Evolutionary conservation across 2,329 filamentous ascomycete species (phyloP).

Genomic region (Amphichorda felina): DNA sequence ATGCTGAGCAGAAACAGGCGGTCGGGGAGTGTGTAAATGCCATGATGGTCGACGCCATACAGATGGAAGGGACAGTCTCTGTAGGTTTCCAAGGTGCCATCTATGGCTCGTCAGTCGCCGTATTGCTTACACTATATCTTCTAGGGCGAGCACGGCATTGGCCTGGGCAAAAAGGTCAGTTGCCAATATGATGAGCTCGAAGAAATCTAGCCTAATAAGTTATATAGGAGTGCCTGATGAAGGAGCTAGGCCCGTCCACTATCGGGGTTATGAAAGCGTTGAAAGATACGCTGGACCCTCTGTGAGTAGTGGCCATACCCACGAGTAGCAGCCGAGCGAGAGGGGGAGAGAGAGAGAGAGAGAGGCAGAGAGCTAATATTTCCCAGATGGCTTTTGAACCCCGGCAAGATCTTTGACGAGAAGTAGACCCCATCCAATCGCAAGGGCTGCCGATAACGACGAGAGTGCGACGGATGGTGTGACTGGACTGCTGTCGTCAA

Average conservation of each 20-base stretch:
- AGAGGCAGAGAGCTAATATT: too few relatives aligned
- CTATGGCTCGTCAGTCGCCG: too few relatives aligned
- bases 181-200: constrained; percentile 12
- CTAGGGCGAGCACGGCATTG: constrained; percentile 56
- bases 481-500: too few relatives aligned
- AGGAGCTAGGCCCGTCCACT: constrained; percentile 51
- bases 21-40: constrained; percentile 50
- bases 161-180: constrained; percentile 57
- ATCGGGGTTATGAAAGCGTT: constrained; percentile 56
- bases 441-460: too few relatives aligned
- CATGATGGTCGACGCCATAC: constrained; percentile 59
- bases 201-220: background rate
- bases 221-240: constrained; percentile 32
- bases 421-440: too few relatives aligned
- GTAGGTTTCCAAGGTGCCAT: constrained; percentile 26
- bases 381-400: constrained; percentile 56
- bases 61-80: constrained; percentile 61
- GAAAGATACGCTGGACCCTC: constrained; percentile 51
- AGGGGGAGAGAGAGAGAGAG: too few relatives aligned
- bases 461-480: too few relatives aligned
- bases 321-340: too few relatives aligned
- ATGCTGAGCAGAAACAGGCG: constrained; percentile 39
- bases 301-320: constrained; percentile 9
- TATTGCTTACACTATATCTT: background rate
- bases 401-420: constrained; percentile 55